Evolutionary conservation across 768 basidiomycete species (phyloP).

Genomic region (Tylopilus balloui): DNA sequence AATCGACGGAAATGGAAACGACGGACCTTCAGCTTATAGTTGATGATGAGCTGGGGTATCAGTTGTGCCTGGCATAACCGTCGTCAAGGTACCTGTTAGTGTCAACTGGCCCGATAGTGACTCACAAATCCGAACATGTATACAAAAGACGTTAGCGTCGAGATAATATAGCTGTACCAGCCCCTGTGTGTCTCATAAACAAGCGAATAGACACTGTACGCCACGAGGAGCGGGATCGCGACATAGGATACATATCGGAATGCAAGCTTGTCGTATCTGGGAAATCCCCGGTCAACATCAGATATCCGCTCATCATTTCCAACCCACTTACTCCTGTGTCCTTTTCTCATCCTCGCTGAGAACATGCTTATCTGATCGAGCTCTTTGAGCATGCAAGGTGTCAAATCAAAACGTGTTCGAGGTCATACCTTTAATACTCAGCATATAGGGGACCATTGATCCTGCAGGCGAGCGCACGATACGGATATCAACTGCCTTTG

Average conservation of each 20-base stretch:
- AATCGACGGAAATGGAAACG: constrained; percentile 10
- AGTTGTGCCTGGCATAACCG: constrained; percentile 63
- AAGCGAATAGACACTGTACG: constrained; percentile 76
- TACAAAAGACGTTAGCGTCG: constrained; percentile 88
- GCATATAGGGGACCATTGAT: constrained; percentile 67
- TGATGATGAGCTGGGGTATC: constrained; percentile 87
- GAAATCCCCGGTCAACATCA: constrained; percentile 3
- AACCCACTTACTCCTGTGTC: constrained; percentile 80
- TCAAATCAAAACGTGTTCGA: constrained; percentile 15
- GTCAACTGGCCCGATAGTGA: constrained; percentile 16
- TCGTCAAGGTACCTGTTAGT: constrained; percentile 10
- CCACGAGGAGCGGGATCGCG: constrained; percentile 74
- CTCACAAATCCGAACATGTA: constrained; percentile 98
- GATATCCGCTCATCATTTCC: constrained; percentile 20
- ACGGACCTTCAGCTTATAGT: constrained; percentile 89
- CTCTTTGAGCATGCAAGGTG: constrained; percentile 7
- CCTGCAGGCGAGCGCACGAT: constrained; percentile 59
- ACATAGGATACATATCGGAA: constrained; percentile 94
- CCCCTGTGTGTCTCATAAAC: constrained; percentile 81
- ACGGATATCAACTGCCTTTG: constrained; percentile 85
- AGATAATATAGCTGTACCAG: constrained; percentile 96
- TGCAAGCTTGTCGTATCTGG: constrained; percentile 84
- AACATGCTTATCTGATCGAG: constrained; percentile 77
- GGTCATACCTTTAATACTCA: constrained; percentile 73
- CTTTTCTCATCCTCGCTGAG: constrained; percentile 96